Evolutionary conservation across 495 filamentous ascomycete genomes (phyloP), one percentile per base, ranked within the genome.

Genomic region (Geoglossum glabrum): DNA sequence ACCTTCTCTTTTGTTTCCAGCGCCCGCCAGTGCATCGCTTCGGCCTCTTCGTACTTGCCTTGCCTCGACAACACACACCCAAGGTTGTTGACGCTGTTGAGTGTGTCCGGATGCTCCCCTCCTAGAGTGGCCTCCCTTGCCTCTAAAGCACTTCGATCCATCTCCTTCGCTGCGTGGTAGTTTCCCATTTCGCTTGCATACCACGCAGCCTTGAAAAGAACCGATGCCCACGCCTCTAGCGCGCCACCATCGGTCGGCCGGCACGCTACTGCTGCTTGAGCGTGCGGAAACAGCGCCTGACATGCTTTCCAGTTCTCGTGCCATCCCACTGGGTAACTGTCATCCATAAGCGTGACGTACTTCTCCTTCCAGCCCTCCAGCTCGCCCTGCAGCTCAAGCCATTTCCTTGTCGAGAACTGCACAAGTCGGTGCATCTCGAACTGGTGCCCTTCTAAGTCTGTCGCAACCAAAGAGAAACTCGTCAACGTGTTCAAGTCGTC

Each of bases 391-490:
- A 59, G 57, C 21, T 63, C 58, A 1, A 76, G 65, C 74, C 71
- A 76, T 54, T 67, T 73, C 34, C 64, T 69, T 1, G 65, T 69
- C 15, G 68, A 66, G 11, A 76, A 40, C 55, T 75, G 72, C 25
- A 76, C 70, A 10, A 76, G 62, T 36, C 70, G 63, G 64, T 76
- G 72, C 57, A 76, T 62, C 23, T 68, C 61, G 11, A 70, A 71
- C 5, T 30, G 59, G 4, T 59, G n/a, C 7, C 57, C 57, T 6
- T 60, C 63, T 27, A 60, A 59, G 7, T 64, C 63, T 0, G 55
- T 40, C 1, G 23, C 60, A 27, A 75, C 61, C 6, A 77, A 65
- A 0, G 72, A 75, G 59, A 68, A 74, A 0, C 71, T 67, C 50
- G 67, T 67, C 5, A 76, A 58, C 0, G 68, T 62, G n/a, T 72